phyloP scores from a whole-genome alignment of 1,284 basidiomycete genomes.

The Hortiboletus rubellus region DNA sequence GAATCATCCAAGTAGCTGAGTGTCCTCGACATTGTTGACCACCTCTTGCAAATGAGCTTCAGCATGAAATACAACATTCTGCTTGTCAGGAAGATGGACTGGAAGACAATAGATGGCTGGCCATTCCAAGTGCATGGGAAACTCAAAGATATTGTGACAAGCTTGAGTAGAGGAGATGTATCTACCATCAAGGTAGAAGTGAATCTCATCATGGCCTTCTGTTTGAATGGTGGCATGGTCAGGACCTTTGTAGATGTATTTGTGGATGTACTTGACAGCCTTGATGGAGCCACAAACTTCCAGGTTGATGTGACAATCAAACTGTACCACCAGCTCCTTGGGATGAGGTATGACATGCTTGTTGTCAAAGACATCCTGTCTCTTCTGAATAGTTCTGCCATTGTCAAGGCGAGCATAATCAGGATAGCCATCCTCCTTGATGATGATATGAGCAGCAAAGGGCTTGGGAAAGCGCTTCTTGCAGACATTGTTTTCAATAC shows the following conservation, averaged over 20 bases:
- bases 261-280: no score
- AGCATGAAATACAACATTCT: constrained; percentile 39
- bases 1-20: constrained; percentile 41
- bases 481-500: constrained; percentile 5
- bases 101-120: constrained; percentile 15
- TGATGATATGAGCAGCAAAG: not conserved
- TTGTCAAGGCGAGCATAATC: constrained; percentile 13
- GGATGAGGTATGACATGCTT: constrained; percentile 5
- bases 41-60: constrained; percentile 5
- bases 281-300: constrained; percentile 33
- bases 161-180: constrained; percentile 19
- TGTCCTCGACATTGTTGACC: constrained; percentile 29
- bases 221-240: no score
- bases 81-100: constrained; percentile 28
- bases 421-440: constrained; percentile 15
- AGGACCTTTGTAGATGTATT: no score
- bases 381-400: constrained; percentile 8
- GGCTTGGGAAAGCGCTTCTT: constrained; percentile 8
- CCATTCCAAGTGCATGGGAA: constrained; percentile 20
- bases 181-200: constrained; percentile 18
- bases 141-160: constrained; percentile 21
- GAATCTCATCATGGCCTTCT: constrained; percentile 6
- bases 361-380: not conserved
- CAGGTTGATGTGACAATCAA: constrained; percentile 51
- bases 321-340: constrained; percentile 19